Evolutionary conservation across 2,329 filamentous ascomycete genomes (phyloP), one percentile per base, ranked within the genome.

Genomic region (Diaporthe citriasiana): DNA sequence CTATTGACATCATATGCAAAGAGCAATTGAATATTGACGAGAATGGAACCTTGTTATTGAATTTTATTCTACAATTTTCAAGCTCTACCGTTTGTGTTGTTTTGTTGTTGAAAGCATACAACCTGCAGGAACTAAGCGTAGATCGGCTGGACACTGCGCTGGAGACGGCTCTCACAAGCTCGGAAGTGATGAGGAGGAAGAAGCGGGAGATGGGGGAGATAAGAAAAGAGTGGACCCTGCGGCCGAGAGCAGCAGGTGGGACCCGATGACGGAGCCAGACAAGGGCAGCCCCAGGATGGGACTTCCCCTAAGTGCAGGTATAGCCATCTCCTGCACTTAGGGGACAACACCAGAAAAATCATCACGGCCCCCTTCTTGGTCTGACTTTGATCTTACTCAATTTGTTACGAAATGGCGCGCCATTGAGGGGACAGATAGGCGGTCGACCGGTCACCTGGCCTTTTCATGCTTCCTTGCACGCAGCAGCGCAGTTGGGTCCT

Each of bases 261-360:
- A 68, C 63, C 63, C 63, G 63, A 68, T 68, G 63, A 68, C 63
- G 63, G 63, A 68, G 63, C 2, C 33, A 12, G 63, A 45, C 63
- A 27, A 53, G 63, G 63, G 63, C 63, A 40, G 63, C 63, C 63
- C 63, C 63, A 68, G 63, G 47, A 38, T 35, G 47, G 25, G 19
- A 12, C 19, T 63, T 71, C 70, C 70, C 70, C 70, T 71, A 71
- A 71, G 70, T 71, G 70, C 70, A 71, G 70, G 70, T 42, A 71
- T 71, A 53, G 65, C 65, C 47, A 69, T 69, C 33, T 51, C 70
- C 70, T 71, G 70, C 70, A 71, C 70, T 71, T 71, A 71, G 70
- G 70, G 70, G 70, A 71, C 57, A 71, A 71, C 70, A 71, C 70
- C 70, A 71, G 70, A 71, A 71, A 63, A 63, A 71, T 71, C 56